Evolutionary conservation across 108 stramenopile genomes (phyloP).

Genomic region (Skeletonema tropicum): DNA sequence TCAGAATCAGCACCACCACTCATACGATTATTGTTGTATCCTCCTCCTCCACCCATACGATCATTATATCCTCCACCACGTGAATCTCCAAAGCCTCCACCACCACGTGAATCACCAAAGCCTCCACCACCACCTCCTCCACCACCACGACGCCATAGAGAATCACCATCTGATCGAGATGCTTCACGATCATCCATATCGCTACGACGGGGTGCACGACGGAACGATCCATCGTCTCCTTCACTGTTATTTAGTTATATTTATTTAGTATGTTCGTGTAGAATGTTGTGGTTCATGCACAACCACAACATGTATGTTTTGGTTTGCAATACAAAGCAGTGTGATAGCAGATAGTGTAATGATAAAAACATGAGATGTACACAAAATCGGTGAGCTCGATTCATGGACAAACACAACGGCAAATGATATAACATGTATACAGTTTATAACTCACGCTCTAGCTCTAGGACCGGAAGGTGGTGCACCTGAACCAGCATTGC

Average conservation of each 20-base stretch:
- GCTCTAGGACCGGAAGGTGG: slow-evolving; percentile 55
- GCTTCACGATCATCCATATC: slow-evolving; percentile 31
- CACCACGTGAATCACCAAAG: slow-evolving; percentile 32
- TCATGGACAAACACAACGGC: too few relatives aligned
- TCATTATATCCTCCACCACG: slow-evolving; percentile 41
- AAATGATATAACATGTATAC: too few relatives aligned
- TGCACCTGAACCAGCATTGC: slow-evolving; percentile 9
- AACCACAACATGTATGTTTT: too few relatives aligned
- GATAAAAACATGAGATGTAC: too few relatives aligned
- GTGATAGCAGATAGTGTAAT: too few relatives aligned
- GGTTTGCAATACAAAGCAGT: too few relatives aligned
- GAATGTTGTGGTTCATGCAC: not conserved
- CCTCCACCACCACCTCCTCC: slow-evolving; percentile 33
- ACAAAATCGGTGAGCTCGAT: too few relatives aligned
- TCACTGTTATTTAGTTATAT: too few relatives aligned
- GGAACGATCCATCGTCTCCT: slow-evolving; percentile 76
- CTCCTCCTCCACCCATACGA: slow-evolving; percentile 25
- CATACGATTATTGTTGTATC: slow-evolving; percentile 1
- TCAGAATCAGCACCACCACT: slow-evolving; percentile 13
- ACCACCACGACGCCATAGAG: slow-evolving; percentile 59
- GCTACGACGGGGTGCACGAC: slow-evolving; percentile 40
- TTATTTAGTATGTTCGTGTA: too few relatives aligned
- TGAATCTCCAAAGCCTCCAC: slow-evolving; percentile 26
- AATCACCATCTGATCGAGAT: slow-evolving; percentile 54
- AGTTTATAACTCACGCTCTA: slow-evolving; percentile 52